phyloP scores from a whole-genome alignment of 805 yeast genomes.

The Saturnispora gosingensis region DNA sequence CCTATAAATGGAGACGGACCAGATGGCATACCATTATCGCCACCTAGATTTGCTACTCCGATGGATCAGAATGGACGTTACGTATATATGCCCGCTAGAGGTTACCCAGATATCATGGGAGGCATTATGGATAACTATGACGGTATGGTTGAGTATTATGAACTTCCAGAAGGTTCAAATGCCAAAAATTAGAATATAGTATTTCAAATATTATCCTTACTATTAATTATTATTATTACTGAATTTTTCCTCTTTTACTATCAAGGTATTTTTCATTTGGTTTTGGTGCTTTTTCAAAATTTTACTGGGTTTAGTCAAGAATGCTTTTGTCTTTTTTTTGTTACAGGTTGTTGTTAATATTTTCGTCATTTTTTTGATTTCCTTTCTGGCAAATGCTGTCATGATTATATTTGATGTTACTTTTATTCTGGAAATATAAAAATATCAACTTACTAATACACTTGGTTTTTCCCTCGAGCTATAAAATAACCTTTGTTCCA shows the following conservation, averaged over 20 bases:
- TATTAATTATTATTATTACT: background rate
- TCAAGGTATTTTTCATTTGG: conserved; percentile 1
- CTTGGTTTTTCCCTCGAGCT: background rate
- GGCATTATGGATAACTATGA: background rate
- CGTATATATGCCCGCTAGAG: conserved; percentile 19
- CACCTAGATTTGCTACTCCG: conserved; percentile 15
- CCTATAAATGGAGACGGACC: background rate
- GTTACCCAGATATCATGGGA: conserved; percentile 17
- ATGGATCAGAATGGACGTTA: conserved; percentile 24
- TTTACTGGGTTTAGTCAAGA: background rate
- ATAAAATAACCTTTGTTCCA: background rate
- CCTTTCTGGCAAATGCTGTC: background rate
- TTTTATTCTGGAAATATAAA: background rate
- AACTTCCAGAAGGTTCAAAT: background rate
- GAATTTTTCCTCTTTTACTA: background rate
- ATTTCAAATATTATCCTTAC: background rate
- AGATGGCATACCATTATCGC: conserved; percentile 9
- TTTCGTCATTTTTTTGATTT: background rate
- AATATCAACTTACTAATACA: background rate
- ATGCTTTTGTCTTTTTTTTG: background rate
- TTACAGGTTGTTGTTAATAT: background rate
- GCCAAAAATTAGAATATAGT: background rate
- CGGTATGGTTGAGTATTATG: background rate
- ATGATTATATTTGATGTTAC: background rate
- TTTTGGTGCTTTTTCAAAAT: background rate